A percentile compares a stretch with the other conserved stretches of the same genome.
Evolutionary conservation across 495 filamentous ascomycete species (phyloP).

Genomic region (Aspergillus heteromorphus): DNA sequence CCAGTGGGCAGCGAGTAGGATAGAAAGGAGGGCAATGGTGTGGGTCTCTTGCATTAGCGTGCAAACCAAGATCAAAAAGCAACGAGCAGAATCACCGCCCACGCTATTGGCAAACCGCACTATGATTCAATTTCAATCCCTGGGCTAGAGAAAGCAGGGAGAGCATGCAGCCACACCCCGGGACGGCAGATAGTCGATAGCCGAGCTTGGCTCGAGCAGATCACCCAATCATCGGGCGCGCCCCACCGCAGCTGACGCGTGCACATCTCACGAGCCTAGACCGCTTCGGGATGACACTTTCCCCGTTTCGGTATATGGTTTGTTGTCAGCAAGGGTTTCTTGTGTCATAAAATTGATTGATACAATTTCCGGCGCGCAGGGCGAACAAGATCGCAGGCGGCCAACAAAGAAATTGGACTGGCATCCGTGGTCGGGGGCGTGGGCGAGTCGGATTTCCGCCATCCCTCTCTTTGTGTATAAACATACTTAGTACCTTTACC

Average conservation of each 20-base stretch:
- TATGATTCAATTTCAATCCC: conserved; percentile 6
- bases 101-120: conserved; percentile 3
- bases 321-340: conserved; percentile 5
- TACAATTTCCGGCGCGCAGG: neutral
- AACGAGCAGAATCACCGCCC: neutral
- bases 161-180: conserved; percentile 19
- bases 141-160: conserved; percentile 8
- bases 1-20: neutral
- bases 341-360: neutral
- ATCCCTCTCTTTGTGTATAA: neutral
- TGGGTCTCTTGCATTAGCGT: neutral
- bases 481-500: neutral
- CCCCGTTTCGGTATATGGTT: conserved; percentile 12
- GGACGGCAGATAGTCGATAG: conserved; percentile 47
- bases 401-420: neutral
- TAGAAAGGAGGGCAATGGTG: neutral
- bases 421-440: neutral
- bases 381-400: neutral
- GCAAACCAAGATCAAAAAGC: neutral
- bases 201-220: conserved; percentile 36
- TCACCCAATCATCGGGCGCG: conserved; percentile 26
- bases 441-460: too few species aligned
- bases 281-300: conserved; percentile 15
- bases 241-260: conserved; percentile 39
- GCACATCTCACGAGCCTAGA: conserved; percentile 27